A percentile compares a stretch with the other conserved stretches of the same genome.
Conservation (phyloP, 2,329 filamentous ascomycete genomes). For the Periconia sp. region DNA sequence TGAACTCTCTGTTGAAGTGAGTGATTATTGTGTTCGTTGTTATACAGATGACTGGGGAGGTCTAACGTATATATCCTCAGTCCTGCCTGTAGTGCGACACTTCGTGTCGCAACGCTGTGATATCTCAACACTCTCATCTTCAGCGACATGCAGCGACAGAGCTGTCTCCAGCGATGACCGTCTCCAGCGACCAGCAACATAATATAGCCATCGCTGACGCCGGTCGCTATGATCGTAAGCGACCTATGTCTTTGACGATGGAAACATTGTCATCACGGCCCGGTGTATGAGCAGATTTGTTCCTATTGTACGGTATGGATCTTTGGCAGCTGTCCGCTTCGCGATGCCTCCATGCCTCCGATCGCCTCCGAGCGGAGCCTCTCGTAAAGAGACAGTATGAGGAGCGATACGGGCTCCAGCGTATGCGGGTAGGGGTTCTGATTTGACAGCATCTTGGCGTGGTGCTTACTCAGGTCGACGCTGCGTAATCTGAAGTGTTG, state of each 20-base stretch:
- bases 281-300: background rate
- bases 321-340: conserved; percentile 1
- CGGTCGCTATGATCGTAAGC: background rate
- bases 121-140: no score
- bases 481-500: no score
- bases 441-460: conserved; percentile 1
- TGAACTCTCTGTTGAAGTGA: no score
- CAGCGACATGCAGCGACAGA: background rate
- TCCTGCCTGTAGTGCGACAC: no score
- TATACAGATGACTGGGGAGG: no score
- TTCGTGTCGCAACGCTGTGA: no score
- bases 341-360: background rate
- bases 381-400: background rate
- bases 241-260: background rate
- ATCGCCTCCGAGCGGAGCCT: background rate
- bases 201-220: conserved; percentile 1
- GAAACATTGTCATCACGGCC: background rate
- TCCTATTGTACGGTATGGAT: background rate
- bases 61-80: no score
- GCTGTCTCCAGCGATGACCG: background rate
- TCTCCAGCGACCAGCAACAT: background rate
- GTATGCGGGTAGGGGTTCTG: background rate
- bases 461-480: background rate
- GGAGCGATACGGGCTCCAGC: conserved; percentile 1
- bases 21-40: no score